These are phyloP conservation scores for Gamsiella multidivaricata DNA, from an alignment of 192 early-diverging fungal genomes.

Conservation along the genomic window DNA sequence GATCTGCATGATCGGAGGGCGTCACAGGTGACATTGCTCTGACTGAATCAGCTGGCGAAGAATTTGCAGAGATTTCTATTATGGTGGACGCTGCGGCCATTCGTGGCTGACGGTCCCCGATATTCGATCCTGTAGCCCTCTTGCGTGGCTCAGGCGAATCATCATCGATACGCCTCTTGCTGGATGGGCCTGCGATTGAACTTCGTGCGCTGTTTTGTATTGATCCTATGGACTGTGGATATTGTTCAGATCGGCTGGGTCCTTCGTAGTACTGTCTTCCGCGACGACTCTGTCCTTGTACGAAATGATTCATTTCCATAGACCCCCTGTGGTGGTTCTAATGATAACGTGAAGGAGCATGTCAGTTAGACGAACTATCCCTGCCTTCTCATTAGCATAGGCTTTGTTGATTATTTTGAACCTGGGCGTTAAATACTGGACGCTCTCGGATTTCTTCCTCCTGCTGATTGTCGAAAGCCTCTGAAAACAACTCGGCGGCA, in stretches of 20 bases:
- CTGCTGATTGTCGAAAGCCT: too few species aligned
- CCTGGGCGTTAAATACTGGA: background rate
- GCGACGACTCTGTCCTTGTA: conserved; percentile 6
- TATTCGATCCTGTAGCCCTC: background rate
- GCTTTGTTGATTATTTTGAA: too few species aligned
- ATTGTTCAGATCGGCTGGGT: background rate
- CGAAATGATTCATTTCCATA: background rate
- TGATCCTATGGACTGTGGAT: background rate
- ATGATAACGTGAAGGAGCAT: background rate
- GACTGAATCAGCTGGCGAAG: background rate
- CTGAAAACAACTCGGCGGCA: background rate
- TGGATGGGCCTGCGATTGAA: background rate
- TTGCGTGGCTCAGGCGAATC: conserved; percentile 23
- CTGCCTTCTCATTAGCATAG: too few species aligned
- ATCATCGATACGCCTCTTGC: conserved; percentile 14
- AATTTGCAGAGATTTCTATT: background rate
- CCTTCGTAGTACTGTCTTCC: background rate
- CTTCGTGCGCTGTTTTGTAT: background rate
- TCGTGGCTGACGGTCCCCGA: background rate
- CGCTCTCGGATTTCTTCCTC: background rate
- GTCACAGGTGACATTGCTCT: background rate
- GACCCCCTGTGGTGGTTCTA: background rate
- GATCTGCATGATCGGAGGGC: background rate
- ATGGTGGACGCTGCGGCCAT: too few species aligned
- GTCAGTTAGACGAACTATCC: too few species aligned